phyloP scores from a whole-genome alignment of 2,329 filamentous ascomycete species.

The Macrophomina phaseolina region DNA sequence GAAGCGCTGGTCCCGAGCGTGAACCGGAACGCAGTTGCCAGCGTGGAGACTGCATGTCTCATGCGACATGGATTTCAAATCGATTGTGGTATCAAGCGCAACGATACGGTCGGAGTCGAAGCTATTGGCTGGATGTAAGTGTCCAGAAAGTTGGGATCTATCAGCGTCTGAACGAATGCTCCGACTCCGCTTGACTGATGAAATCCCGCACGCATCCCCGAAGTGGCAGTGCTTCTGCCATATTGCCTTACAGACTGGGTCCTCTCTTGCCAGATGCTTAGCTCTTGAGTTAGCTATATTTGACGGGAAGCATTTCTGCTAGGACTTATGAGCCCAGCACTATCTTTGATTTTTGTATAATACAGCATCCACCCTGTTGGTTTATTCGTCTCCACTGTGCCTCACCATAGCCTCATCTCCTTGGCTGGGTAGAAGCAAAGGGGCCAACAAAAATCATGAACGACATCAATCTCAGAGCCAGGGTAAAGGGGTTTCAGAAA shows the following conservation, averaged over 20 bases:
- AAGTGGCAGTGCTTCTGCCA: no score
- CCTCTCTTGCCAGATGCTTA: not conserved
- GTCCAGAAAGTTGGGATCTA: no score
- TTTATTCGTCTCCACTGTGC: conserved; percentile 3
- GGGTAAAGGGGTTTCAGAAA: conserved; percentile 10
- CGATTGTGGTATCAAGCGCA: no score
- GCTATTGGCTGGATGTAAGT: no score
- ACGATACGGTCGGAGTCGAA: not conserved
- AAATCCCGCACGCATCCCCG: no score
- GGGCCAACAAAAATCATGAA: not conserved
- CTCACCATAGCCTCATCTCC: not conserved
- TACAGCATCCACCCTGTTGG: conserved; percentile 17
- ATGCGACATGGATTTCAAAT: not conserved
- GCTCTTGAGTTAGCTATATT: not conserved
- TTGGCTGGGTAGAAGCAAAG: conserved; percentile 1
- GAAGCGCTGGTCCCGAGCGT: not conserved
- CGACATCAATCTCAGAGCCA: conserved; percentile 23
- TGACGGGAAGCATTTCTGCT: conserved; percentile 1
- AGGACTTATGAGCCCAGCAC: conserved; percentile 1
- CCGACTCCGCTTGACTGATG: no score
- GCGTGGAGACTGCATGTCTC: not conserved
- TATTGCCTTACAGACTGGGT: no score
- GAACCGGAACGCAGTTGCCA: not conserved
- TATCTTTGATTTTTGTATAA: conserved; percentile 17
- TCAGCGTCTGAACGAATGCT: no score